phyloP scores from a whole-genome alignment of 1,284 basidiomycete species.

The Neonothopanus nambi region DNA sequence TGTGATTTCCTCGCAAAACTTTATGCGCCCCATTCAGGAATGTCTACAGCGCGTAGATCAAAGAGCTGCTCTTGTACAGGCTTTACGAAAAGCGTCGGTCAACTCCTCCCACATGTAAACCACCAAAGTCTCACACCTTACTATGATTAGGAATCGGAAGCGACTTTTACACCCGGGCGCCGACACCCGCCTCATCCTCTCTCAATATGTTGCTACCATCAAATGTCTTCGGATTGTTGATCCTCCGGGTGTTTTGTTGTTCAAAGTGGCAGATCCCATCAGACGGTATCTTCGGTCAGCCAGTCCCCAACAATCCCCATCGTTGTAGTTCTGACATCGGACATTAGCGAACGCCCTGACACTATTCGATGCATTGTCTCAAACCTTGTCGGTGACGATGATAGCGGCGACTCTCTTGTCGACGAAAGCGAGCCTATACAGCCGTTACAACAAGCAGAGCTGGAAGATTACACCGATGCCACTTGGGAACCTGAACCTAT shows the following conservation, averaged over 20 bases:
- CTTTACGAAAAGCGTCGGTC: conserved; percentile 69
- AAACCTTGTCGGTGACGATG: conserved; percentile 84
- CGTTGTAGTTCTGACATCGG: conserved; percentile 9
- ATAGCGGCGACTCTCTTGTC: conserved; percentile 76
- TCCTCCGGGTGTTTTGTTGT: conserved; percentile 89
- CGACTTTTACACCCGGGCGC: conserved; percentile 95
- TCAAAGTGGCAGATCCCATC: conserved; percentile 90
- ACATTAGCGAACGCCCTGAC: conserved; percentile 75
- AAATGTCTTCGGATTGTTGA: conserved; percentile 89
- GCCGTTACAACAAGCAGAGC: conserved; percentile 67
- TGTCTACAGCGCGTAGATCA: conserved; percentile 81
- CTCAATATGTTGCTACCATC: conserved; percentile 95
- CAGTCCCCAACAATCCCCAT: neutral
- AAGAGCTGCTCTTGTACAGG: conserved; percentile 66
- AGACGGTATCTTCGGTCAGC: conserved; percentile 78
- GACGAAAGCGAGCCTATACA: conserved; percentile 80
- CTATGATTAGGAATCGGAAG: conserved; percentile 64
- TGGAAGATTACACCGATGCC: conserved; percentile 86
- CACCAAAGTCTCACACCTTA: neutral
- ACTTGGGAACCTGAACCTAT: conserved; percentile 94
- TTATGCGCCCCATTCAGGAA: conserved; percentile 45
- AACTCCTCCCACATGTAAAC: neutral
- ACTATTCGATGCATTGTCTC: conserved; percentile 93
- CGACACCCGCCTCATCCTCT: conserved; percentile 89
- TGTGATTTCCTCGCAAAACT: neutral